Conservation (phyloP, 1,284 basidiomycete genomes). For the Flammula alnicola region DNA sequence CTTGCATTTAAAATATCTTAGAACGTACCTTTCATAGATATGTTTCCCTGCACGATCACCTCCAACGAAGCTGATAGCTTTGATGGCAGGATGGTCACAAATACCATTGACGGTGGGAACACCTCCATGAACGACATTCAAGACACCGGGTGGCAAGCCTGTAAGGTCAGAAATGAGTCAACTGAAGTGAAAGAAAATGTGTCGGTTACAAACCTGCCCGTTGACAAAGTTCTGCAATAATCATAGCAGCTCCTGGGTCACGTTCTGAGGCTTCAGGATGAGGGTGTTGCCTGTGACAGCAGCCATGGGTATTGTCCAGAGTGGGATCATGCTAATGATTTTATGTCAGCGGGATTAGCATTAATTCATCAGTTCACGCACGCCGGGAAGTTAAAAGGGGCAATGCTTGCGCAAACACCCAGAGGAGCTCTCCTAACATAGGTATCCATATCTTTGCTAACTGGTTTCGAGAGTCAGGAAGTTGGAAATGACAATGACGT, state of each 20-base stretch:
- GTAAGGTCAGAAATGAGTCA: conserved; percentile 30
- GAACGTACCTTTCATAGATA: conserved; percentile 82
- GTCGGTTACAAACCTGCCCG: conserved; percentile 60
- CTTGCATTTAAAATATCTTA: neutral
- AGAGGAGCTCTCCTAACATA: conserved; percentile 80
- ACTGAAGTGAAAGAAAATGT: neutral
- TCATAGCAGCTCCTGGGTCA: conserved; percentile 96
- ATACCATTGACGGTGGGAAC: conserved; percentile 92
- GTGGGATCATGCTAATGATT: conserved; percentile 85
- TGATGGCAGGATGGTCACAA: conserved; percentile 91
- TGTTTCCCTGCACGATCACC: conserved; percentile 93
- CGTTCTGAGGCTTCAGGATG: conserved; percentile 94
- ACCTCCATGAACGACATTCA: conserved; percentile 91
- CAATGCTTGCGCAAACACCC: conserved; percentile 84
- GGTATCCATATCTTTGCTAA: conserved; percentile 98
- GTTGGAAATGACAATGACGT: neutral
- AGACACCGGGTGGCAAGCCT: conserved; percentile 78
- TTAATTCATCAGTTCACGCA: conserved; percentile 38
- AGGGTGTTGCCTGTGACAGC: conserved; percentile 93
- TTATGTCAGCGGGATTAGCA: conserved; percentile 7
- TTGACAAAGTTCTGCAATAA: conserved; percentile 93
- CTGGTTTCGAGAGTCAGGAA: conserved; percentile 40
- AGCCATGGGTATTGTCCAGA: conserved; percentile 94
- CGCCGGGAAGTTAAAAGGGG: conserved; percentile 95
- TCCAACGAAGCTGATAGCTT: conserved; percentile 97